Conservation (phyloP, 1,139 yeast genomes). For the Diutina ranongensis region DNA sequence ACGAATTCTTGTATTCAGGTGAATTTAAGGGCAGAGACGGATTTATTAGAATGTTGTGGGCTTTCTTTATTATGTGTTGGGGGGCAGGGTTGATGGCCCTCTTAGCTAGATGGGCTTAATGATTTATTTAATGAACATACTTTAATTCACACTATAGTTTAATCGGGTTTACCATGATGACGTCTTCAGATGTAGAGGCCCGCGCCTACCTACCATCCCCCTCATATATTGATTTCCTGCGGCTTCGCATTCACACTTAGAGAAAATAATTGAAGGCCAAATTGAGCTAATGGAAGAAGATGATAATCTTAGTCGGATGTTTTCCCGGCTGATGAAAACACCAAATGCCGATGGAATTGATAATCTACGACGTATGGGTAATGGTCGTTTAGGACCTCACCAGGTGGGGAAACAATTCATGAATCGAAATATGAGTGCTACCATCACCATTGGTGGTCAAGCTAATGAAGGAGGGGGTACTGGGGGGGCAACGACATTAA, state of each 20-base stretch:
- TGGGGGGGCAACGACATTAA: background rate
- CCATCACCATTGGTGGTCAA: background rate
- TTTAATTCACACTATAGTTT: background rate
- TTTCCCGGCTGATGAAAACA: background rate
- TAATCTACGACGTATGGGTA: background rate
- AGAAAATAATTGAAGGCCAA: too few relatives aligned
- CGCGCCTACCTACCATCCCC: too few relatives aligned
- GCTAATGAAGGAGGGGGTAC: background rate
- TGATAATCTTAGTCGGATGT: conserved; percentile 2
- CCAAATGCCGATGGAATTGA: background rate
- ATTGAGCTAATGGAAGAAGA: background rate
- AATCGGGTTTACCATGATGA: too few relatives aligned
- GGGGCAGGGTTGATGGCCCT: conserved; percentile 84
- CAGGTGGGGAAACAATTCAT: conserved; percentile 1
- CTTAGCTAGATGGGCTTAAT: conserved; percentile 77
- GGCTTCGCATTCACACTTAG: too few relatives aligned
- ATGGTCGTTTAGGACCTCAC: background rate
- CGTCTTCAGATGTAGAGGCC: too few relatives aligned
- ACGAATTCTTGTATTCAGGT: conserved; percentile 66
- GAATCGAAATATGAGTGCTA: conserved; percentile 4
- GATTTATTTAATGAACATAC: background rate
- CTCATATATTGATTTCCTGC: too few relatives aligned
- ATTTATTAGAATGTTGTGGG: conserved; percentile 23
- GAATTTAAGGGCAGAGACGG: conserved; percentile 45
- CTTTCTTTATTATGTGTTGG: conserved; percentile 36